Evolutionary conservation across 208 protist species (phyloP).

Genomic region (Trypanosoma congolense): DNA sequence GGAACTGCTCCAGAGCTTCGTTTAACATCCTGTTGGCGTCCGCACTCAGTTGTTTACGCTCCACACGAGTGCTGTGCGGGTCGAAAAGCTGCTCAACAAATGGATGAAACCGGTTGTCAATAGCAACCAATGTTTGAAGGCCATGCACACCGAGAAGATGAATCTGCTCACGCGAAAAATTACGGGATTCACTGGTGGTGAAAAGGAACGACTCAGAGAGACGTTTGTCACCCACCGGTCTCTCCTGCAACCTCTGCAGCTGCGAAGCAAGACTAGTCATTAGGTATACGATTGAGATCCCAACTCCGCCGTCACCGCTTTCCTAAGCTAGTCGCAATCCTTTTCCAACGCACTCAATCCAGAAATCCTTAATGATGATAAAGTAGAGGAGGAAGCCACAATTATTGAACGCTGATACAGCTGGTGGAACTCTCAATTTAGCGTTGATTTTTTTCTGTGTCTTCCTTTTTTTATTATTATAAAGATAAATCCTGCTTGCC

Average conservation of each 20-base stretch:
- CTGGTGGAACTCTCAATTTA: too few species aligned
- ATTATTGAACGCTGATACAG: too few species aligned
- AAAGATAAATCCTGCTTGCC: too few species aligned
- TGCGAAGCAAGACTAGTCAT: slow-evolving; percentile 76
- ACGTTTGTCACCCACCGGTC: slow-evolving; percentile 51
- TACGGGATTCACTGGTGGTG: slow-evolving; percentile 53
- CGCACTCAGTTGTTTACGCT: slow-evolving; percentile 52
- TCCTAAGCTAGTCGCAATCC: too few species aligned
- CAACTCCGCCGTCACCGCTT: too few species aligned
- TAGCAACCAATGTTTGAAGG: slow-evolving; percentile 59
- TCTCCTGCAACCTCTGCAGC: slow-evolving; percentile 68
- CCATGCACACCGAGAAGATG: slow-evolving; percentile 72
- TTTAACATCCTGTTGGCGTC: slow-evolving; percentile 39
- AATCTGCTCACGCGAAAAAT: slow-evolving; percentile 82
- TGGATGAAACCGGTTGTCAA: slow-evolving; percentile 81
- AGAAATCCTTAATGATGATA: too few species aligned
- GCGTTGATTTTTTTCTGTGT: too few species aligned
- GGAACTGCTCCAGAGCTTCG: slow-evolving; percentile 47
- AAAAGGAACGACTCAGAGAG: slow-evolving; percentile 81
- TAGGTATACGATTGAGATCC: too few species aligned
- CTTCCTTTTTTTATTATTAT: too few species aligned
- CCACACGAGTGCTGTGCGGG: slow-evolving; percentile 43
- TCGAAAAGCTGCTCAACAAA: slow-evolving; percentile 72
- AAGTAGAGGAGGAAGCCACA: too few species aligned
- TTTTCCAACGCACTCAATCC: too few species aligned